A percentile compares a stretch with the other conserved stretches of the same genome.
phyloP scores from a whole-genome alignment of 768 basidiomycete species.

The Leccinum subtestaceum region DNA sequence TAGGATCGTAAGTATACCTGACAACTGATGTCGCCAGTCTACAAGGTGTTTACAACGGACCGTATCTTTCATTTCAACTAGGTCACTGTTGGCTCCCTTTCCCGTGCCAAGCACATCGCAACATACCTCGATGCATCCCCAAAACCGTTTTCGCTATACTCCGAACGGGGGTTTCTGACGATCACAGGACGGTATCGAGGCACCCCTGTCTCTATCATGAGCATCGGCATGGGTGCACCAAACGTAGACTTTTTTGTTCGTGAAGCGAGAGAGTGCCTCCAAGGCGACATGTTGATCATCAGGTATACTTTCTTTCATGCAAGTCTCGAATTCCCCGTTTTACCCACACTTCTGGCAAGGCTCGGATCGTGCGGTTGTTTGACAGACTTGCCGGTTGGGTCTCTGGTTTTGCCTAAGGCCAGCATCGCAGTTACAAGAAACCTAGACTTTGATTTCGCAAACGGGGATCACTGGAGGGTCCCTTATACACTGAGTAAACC shows the following conservation, averaged over 20 bases:
- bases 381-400: constrained; percentile 66
- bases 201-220: constrained; percentile 66
- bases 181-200: constrained; percentile 66
- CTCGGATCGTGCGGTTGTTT: constrained; percentile 82
- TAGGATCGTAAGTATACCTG: constrained; percentile 53
- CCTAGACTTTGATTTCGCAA: constrained; percentile 70
- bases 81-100: constrained; percentile 74
- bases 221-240: constrained; percentile 81
- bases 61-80: constrained; percentile 26
- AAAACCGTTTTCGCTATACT: constrained; percentile 57
- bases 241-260: constrained; percentile 87
- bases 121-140: constrained; percentile 57
- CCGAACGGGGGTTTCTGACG: constrained; percentile 75
- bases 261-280: constrained; percentile 71
- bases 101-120: constrained; percentile 62
- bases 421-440: constrained; percentile 71
- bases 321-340: background rate
- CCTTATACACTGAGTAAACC: constrained; percentile 70
- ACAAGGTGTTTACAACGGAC: background rate
- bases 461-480: constrained; percentile 35
- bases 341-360: constrained; percentile 35
- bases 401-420: constrained; percentile 67
- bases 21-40: background rate
- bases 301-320: constrained; percentile 32
- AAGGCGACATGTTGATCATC: constrained; percentile 56